Conservation (phyloP, 108 stramenopile species). For the Cylindrotheca fusiformis region DNA sequence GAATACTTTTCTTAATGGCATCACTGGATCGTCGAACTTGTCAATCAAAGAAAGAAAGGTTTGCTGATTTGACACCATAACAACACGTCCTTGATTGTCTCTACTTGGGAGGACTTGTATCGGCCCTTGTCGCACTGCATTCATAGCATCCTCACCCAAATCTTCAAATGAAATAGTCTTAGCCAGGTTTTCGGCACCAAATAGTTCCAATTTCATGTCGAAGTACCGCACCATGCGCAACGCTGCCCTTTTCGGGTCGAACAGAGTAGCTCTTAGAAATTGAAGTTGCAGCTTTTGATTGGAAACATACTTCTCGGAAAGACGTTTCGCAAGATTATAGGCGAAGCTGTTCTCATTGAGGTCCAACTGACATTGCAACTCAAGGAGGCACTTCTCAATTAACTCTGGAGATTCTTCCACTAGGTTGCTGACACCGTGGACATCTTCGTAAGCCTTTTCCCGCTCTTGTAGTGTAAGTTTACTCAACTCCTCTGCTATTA, state of each 20-base stretch:
- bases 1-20: no score
- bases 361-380: no score
- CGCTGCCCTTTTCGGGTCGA: background rate
- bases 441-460: no score
- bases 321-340: constrained; percentile 4
- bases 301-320: constrained; percentile 6
- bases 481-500: constrained; percentile 10
- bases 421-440: constrained; percentile 9
- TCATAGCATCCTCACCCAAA: background rate
- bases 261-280: constrained; percentile 7
- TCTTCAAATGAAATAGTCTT: background rate
- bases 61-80: no score
- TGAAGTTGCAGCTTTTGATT: background rate
- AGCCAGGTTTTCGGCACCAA: constrained; percentile 8
- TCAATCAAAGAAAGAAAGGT: no score
- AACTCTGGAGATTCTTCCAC: constrained; percentile 1
- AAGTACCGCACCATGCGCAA: background rate
- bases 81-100: constrained; percentile 2
- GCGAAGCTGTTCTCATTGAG: no score
- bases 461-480: constrained; percentile 16
- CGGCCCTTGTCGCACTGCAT: background rate
- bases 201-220: constrained; percentile 2
- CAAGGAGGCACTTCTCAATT: background rate
- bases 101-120: constrained; percentile 2
- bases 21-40: no score